Conservation (phyloP, 2,329 filamentous ascomycete genomes). For the Talaromyces sp. region DNA sequence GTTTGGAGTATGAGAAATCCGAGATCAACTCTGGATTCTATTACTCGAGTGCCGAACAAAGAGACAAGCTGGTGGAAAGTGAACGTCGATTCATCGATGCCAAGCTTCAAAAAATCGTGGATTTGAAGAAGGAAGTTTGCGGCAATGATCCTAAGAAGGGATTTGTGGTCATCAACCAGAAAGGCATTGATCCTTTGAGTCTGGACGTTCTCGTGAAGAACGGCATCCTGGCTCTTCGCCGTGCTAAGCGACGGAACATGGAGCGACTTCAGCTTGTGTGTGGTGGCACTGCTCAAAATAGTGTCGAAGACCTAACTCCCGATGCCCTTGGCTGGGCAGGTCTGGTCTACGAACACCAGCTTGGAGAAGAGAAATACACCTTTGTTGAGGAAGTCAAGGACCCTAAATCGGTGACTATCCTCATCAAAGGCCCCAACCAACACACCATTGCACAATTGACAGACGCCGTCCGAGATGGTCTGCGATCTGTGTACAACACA, state of each 20-base stretch:
- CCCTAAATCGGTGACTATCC: constrained; percentile 91
- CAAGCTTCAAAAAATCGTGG: constrained; percentile 95
- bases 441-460: constrained; percentile 97
- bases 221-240: constrained; percentile 85
- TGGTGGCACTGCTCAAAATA: constrained; percentile 89
- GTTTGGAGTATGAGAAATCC: constrained; percentile 96
- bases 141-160: constrained; percentile 88
- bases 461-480: constrained; percentile 89
- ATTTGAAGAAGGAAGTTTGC: constrained; percentile 96
- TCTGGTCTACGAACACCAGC: constrained; percentile 90
- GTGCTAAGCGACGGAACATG: constrained; percentile 98
- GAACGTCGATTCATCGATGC: constrained; percentile 93
- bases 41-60: constrained; percentile 93
- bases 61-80: constrained; percentile 96
- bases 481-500: constrained; percentile 98
- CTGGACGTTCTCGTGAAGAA: constrained; percentile 97
- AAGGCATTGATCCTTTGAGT: constrained; percentile 95
- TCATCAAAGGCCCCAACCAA: constrained; percentile 96
- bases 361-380: constrained; percentile 98
- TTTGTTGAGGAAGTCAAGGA: constrained; percentile 99
- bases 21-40: constrained; percentile 99
- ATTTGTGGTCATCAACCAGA: constrained; percentile 98
- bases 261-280: constrained; percentile 93
- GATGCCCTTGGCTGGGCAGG: constrained; percentile 94
- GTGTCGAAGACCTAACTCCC: constrained; percentile 83